Evolutionary conservation across 1,284 basidiomycete species (phyloP).

Genomic region (Boletus semigastroideus): DNA sequence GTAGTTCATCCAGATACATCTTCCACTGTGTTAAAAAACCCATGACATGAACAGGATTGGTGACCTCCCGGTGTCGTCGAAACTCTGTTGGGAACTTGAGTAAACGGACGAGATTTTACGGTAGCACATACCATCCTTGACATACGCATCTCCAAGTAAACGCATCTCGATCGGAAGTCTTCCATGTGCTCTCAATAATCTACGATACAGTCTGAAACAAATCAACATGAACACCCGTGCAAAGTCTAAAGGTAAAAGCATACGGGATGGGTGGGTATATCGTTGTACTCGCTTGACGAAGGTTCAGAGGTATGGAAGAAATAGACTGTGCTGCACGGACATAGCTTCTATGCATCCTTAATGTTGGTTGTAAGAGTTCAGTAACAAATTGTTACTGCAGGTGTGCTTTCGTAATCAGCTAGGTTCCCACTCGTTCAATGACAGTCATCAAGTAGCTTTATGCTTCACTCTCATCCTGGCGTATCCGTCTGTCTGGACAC

Average conservation of each 20-base stretch:
- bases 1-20: slow-evolving; percentile 77
- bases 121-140: slow-evolving; percentile 68
- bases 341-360: slow-evolving; percentile 19
- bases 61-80: slow-evolving; percentile 71
- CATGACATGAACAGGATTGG: slow-evolving; percentile 87
- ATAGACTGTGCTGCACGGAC: slow-evolving; percentile 64
- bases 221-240: not conserved
- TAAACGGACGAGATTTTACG: not conserved
- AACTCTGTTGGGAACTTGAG: slow-evolving; percentile 60
- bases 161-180: slow-evolving; percentile 79
- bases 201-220: slow-evolving; percentile 68
- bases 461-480: not conserved
- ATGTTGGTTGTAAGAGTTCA: not conserved
- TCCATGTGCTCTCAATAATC: slow-evolving; percentile 79
- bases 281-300: slow-evolving; percentile 65
- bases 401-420: not conserved
- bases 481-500: not conserved
- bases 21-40: slow-evolving; percentile 95
- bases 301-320: slow-evolving; percentile 58
- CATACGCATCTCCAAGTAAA: slow-evolving; percentile 82
- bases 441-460: too few relatives aligned
- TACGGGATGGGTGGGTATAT: slow-evolving; percentile 84
- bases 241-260: slow-evolving; percentile 24
- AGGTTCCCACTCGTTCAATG: too few relatives aligned
- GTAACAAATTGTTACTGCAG: not conserved